Conservation (phyloP, 78 protist genomes). For the Dictyostelium capitatum region DNA sequence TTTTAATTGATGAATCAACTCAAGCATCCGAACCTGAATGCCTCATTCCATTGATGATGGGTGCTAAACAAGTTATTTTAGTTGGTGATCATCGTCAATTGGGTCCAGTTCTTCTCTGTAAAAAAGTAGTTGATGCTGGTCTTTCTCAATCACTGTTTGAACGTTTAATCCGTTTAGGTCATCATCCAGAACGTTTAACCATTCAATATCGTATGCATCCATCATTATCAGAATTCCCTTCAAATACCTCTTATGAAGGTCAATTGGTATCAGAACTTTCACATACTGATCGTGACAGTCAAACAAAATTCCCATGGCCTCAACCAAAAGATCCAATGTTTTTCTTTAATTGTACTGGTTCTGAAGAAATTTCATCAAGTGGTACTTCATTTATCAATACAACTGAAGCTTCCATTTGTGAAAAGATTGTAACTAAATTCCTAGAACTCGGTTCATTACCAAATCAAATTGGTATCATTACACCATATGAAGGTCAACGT, state of each 20-base stretch:
- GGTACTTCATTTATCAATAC: conserved; percentile 99
- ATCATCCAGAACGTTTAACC: conserved; percentile 96
- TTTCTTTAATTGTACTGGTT: conserved; percentile 94
- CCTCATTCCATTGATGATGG: conserved; percentile 97
- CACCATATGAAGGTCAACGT: conserved; percentile 99
- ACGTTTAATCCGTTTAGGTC: conserved; percentile 95
- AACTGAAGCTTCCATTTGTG: conserved; percentile 98
- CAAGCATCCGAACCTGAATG: conserved; percentile 99
- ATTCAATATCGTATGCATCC: conserved; percentile 99
- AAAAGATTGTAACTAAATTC: conserved; percentile 94
- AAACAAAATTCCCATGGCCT: conserved; percentile 96
- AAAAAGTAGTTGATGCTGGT: conserved; percentile 98
- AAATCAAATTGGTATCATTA: conserved; percentile 98
- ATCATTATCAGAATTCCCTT: conserved; percentile 96
- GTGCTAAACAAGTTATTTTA: conserved; percentile 95
- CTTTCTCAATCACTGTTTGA: conserved; percentile 98
- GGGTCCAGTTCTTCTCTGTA: conserved; percentile 99
- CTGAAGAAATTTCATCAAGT: conserved; percentile 97
- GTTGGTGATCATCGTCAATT: conserved; percentile 96
- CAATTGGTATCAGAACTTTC: conserved; percentile 88
- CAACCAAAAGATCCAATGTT: conserved; percentile 96
- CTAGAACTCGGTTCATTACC: conserved; percentile 95
- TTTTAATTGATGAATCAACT: conserved; percentile 98
- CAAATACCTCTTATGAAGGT: conserved; percentile 99
- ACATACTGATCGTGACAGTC: conserved; percentile 13